Evolutionary conservation across 129 eudicot species (phyloP).

Genomic region (Escallonia herrerae): DNA sequence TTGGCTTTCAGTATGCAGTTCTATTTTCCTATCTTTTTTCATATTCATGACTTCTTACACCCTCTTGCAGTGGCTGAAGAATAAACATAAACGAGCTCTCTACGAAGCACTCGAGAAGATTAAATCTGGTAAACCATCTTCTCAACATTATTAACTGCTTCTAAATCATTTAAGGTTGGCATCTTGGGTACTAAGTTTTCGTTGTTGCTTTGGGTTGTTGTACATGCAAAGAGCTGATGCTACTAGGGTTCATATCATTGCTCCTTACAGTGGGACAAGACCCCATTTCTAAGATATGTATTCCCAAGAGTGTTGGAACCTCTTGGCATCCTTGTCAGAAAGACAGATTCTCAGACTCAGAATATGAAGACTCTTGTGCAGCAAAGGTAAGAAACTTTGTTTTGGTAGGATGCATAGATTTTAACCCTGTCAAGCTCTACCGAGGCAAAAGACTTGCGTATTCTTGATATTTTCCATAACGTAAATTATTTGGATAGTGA

Average conservation of each 20-base stretch:
- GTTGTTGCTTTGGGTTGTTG: background rate
- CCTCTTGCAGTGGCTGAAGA: constrained; percentile 39
- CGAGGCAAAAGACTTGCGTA: too few species aligned
- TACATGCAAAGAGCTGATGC: constrained; percentile 47
- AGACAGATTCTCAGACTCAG: background rate
- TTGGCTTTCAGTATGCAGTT: too few species aligned
- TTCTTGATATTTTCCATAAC: too few species aligned
- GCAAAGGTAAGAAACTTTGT: constrained; percentile 15
- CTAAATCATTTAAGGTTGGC: background rate
- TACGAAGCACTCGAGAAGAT: constrained; percentile 61
- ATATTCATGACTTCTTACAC: background rate
- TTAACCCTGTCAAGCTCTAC: too few species aligned
- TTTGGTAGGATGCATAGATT: too few species aligned
- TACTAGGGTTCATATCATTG: constrained; percentile 65
- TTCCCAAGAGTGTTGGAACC: constrained; percentile 39
- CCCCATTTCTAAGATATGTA: constrained; percentile 41
- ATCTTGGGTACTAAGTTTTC: background rate
- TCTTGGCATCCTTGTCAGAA: constrained; percentile 62
- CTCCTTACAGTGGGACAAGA: constrained; percentile 45
- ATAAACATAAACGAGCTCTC: constrained; percentile 35
- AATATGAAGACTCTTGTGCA: constrained; percentile 31
- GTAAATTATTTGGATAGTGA: too few species aligned
- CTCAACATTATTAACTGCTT: background rate
- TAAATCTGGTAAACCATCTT: constrained; percentile 38
- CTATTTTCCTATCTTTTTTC: too few species aligned